These are phyloP conservation scores for Blepharisma undulans DNA, from an alignment of 169 alveolate species.

Conservation along the genomic window DNA sequence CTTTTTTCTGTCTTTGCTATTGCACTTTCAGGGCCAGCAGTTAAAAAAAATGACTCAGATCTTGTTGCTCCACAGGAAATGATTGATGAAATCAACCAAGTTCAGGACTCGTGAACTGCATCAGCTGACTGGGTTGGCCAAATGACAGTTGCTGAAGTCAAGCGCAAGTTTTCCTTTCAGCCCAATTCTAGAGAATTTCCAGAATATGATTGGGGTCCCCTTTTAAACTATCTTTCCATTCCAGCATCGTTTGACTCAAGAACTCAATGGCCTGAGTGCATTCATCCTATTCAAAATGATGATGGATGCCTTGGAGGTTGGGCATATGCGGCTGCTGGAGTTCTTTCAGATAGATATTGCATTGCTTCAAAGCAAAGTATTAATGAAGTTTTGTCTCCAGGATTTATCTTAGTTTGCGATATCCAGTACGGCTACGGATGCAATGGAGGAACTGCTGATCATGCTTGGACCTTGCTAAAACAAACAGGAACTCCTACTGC, in stretches of 20 bases:
- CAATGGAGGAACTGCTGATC: slow-evolving; percentile 64
- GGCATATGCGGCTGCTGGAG: slow-evolving; percentile 89
- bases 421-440: slow-evolving; percentile 71
- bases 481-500: slow-evolving; percentile 64
- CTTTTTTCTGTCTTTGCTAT: not conserved
- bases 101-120: not conserved
- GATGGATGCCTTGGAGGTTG: slow-evolving; percentile 87
- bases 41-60: not conserved
- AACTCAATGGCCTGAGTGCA: slow-evolving; percentile 46
- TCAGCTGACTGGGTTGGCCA: slow-evolving; percentile 9
- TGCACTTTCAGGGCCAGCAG: not conserved
- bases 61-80: slow-evolving; percentile 9
- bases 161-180: too few species aligned
- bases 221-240: not conserved
- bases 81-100: not conserved
- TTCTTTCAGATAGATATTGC: slow-evolving; percentile 84
- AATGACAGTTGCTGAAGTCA: slow-evolving; percentile 22
- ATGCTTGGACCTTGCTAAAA: slow-evolving; percentile 57
- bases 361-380: slow-evolving; percentile 55
- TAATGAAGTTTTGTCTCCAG: not conserved
- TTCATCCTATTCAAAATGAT: slow-evolving; percentile 82
- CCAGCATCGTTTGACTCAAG: slow-evolving; percentile 69
- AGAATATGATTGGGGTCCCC: not conserved
- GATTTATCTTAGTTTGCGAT: too few species aligned
- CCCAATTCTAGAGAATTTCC: not conserved